phyloP scores from a whole-genome alignment of 768 basidiomycete species.

The Suillus tomentosus region DNA sequence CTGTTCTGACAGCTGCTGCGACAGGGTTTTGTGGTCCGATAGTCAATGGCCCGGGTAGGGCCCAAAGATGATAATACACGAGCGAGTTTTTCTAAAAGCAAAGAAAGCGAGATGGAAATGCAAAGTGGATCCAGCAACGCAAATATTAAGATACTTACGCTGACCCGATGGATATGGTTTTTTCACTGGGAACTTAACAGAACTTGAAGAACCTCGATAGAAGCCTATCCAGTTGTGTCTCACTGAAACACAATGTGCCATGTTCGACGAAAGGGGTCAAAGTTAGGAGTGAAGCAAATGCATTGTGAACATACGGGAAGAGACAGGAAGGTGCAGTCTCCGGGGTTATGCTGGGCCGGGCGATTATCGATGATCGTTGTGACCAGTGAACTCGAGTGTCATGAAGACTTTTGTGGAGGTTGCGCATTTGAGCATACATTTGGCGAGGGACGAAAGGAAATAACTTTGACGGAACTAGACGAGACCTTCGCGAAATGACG shows the following conservation, averaged over 20 bases:
- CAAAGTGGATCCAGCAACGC: not conserved
- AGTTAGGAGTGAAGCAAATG: not conserved
- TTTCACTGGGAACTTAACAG: not conserved
- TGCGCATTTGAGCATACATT: not conserved
- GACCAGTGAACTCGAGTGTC: not conserved
- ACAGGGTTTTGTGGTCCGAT: not conserved
- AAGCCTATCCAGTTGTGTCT: not conserved
- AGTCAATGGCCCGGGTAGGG: not conserved
- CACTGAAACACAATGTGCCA: not conserved
- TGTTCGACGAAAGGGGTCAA: not conserved
- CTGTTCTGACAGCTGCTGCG: not conserved
- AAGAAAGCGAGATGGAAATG: not conserved
- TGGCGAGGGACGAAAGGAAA: not conserved
- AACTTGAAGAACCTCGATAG: not conserved
- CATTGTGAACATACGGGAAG: not conserved
- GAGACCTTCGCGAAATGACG: not conserved
- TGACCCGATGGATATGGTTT: not conserved
- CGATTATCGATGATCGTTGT: not conserved
- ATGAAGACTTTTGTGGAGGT: not conserved
- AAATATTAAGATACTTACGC: not conserved
- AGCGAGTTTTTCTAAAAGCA: not conserved
- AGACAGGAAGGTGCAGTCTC: not conserved
- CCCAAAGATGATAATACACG: not conserved
- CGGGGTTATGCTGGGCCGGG: not conserved
- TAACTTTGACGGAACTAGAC: not conserved